These are phyloP conservation scores for Myriosclerotinia curreyana DNA, from an alignment of 2,329 filamentous ascomycete genomes.

Conservation along the genomic window DNA sequence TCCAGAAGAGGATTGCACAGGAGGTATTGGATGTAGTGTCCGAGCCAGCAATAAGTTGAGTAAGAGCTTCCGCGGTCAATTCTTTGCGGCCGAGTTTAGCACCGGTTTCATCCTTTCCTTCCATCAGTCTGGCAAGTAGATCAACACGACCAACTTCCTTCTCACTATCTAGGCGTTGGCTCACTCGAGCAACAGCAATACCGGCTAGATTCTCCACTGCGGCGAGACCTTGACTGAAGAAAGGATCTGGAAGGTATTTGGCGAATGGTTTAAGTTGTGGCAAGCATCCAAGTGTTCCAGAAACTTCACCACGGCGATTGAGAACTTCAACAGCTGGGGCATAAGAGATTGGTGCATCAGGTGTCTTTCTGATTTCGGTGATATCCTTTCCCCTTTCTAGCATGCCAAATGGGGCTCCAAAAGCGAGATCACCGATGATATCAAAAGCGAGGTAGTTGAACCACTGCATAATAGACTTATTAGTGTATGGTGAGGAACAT, in stretches of 20 bases:
- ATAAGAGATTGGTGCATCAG: slow-evolving; percentile 60
- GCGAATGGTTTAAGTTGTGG: slow-evolving; percentile 76
- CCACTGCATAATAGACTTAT: slow-evolving; percentile 48
- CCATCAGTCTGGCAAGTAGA: slow-evolving; percentile 77
- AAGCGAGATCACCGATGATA: slow-evolving; percentile 59
- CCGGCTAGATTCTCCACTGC: slow-evolving; percentile 80
- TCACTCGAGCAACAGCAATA: slow-evolving; percentile 81
- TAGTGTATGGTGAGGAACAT: not conserved
- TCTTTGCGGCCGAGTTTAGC: slow-evolving; percentile 72
- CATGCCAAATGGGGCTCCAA: slow-evolving; percentile 81
- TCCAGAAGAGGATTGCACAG: slow-evolving; percentile 79
- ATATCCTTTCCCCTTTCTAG: slow-evolving; percentile 72
- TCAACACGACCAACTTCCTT: slow-evolving; percentile 68
- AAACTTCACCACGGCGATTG: slow-evolving; percentile 84
- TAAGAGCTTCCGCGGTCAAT: slow-evolving; percentile 82
- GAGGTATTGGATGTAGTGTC: slow-evolving; percentile 78
- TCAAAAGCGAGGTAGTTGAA: slow-evolving; percentile 65
- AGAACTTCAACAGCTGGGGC: slow-evolving; percentile 82
- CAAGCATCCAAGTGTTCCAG: slow-evolving; percentile 70
- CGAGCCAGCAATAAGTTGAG: slow-evolving; percentile 77
- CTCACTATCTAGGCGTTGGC: slow-evolving; percentile 68
- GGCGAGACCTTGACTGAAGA: slow-evolving; percentile 70
- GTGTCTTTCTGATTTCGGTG: slow-evolving; percentile 65
- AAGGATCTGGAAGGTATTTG: slow-evolving; percentile 74
- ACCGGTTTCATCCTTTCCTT: slow-evolving; percentile 78